Conservation (phyloP, 768 basidiomycete species). For the Suillus lakei region DNA sequence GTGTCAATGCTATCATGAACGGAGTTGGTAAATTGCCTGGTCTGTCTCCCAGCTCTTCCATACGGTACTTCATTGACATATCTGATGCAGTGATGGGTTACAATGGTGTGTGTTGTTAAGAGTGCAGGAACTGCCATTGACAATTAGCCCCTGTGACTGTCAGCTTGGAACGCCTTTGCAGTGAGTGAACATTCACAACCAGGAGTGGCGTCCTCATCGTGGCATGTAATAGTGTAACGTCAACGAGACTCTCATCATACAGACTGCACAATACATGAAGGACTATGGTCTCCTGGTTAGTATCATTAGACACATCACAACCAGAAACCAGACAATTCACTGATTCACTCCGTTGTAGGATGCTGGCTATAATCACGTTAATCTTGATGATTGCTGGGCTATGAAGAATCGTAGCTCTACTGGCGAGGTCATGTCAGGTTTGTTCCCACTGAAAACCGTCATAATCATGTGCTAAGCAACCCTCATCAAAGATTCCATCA, state of each 20-base stretch:
- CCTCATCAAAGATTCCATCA: constrained; percentile 43
- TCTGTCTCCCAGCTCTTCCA: constrained; percentile 12
- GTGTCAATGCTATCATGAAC: constrained; percentile 27
- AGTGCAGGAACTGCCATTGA: not conserved
- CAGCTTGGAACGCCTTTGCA: constrained; percentile 72
- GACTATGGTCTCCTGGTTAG: constrained; percentile 53
- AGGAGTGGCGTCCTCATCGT: constrained; percentile 1
- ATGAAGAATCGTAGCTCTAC: constrained; percentile 53
- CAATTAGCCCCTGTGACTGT: constrained; percentile 8
- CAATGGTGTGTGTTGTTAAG: constrained; percentile 24
- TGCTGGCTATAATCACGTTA: constrained; percentile 61
- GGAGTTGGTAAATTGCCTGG: constrained; percentile 38
- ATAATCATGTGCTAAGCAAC: not conserved
- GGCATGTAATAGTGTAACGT: constrained; percentile 53
- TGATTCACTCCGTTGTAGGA: constrained; percentile 40
- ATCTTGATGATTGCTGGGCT: constrained; percentile 69
- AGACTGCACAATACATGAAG: constrained; percentile 56
- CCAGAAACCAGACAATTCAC: constrained; percentile 10
- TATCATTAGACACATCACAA: not conserved
- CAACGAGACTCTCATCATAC: constrained; percentile 53
- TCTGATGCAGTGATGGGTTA: constrained; percentile 33
- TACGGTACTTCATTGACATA: constrained; percentile 12
- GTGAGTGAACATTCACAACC: constrained; percentile 37
- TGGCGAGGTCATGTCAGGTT: constrained; percentile 61
- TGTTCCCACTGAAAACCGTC: constrained; percentile 16